phyloP scores from a whole-genome alignment of 495 filamentous ascomycete species.

The Talaromyces wortmannii region DNA sequence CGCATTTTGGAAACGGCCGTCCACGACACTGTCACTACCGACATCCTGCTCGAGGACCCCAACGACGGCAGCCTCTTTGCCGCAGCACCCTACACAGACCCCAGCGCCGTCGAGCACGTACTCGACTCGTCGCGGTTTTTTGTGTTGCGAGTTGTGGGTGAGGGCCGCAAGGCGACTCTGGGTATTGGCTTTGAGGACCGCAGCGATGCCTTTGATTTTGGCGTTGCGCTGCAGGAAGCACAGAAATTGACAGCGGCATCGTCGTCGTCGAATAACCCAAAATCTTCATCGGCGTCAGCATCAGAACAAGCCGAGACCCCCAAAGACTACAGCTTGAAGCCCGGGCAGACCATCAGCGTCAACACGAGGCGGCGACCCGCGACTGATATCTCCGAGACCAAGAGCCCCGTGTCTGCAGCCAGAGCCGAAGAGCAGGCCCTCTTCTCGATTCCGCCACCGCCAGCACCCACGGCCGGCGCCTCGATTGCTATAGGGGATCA shows the following conservation, averaged over 20 bases:
- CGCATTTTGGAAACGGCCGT: conserved; percentile 72
- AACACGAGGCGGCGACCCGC: conserved; percentile 39
- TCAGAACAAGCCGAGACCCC: conserved; percentile 38
- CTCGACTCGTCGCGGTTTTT: conserved; percentile 74
- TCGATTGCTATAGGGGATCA: neutral
- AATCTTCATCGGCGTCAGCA: conserved; percentile 10
- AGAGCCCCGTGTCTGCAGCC: conserved; percentile 3
- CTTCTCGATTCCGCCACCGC: conserved; percentile 42
- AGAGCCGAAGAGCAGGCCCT: conserved; percentile 22
- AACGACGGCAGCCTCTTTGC: conserved; percentile 67
- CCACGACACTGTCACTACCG: conserved; percentile 53
- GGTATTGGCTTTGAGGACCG: conserved; percentile 85
- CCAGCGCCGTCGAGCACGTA: conserved; percentile 59
- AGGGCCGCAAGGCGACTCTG: conserved; percentile 61
- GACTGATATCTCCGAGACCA: conserved; percentile 1
- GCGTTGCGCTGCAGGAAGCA: conserved; percentile 69
- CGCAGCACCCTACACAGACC: conserved; percentile 61
- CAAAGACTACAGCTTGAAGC: conserved; percentile 71
- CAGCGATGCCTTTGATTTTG: conserved; percentile 75
- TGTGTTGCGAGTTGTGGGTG: conserved; percentile 66
- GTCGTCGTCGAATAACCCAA: conserved; percentile 9
- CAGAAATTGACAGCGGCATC: conserved; percentile 34
- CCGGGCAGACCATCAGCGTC: conserved; percentile 78
- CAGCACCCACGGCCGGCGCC: conserved; percentile 7
- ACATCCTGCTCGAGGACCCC: conserved; percentile 70